Evolutionary conservation across 129 eudicot species (phyloP).

Genomic region (Chrysanthemum lavandulifolium): DNA sequence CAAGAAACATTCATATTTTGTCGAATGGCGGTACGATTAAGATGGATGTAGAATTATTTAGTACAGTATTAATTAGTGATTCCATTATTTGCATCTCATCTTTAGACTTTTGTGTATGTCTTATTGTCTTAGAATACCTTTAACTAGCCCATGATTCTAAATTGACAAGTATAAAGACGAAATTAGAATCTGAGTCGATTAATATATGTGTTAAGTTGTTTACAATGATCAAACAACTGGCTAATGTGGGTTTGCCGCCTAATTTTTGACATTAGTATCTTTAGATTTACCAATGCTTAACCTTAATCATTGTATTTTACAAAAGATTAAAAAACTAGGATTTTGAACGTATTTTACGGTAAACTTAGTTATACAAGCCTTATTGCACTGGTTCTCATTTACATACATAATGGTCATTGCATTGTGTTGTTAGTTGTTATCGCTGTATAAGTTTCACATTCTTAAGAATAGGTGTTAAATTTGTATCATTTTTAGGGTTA

Average conservation of each 20-base stretch:
- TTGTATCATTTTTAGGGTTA: constrained; percentile 38
- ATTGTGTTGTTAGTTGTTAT: not conserved
- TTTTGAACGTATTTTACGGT: too few species aligned
- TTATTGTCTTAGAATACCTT: too few species aligned
- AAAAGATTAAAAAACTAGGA: too few species aligned
- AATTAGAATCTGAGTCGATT: constrained; percentile 11
- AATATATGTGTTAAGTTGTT: not conserved
- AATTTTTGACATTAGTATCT: constrained; percentile 19
- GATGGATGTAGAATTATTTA: too few species aligned
- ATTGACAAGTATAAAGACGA: not conserved
- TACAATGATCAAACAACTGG: constrained; percentile 11
- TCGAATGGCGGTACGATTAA: too few species aligned
- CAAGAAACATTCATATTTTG: too few species aligned
- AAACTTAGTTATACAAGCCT: not conserved
- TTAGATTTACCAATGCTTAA: not conserved
- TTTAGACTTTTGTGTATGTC: too few species aligned
- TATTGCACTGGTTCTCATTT: not conserved
- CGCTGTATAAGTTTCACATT: not conserved
- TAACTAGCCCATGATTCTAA: not conserved
- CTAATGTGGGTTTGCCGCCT: constrained; percentile 15
- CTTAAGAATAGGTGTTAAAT: too few species aligned
- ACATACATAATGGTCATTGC: too few species aligned
- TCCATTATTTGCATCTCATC: too few species aligned
- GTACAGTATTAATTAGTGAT: too few species aligned
- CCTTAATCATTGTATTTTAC: not conserved